phyloP scores from a whole-genome alignment of 345 rosid genomes.

The Sisymbrium altissimum region DNA sequence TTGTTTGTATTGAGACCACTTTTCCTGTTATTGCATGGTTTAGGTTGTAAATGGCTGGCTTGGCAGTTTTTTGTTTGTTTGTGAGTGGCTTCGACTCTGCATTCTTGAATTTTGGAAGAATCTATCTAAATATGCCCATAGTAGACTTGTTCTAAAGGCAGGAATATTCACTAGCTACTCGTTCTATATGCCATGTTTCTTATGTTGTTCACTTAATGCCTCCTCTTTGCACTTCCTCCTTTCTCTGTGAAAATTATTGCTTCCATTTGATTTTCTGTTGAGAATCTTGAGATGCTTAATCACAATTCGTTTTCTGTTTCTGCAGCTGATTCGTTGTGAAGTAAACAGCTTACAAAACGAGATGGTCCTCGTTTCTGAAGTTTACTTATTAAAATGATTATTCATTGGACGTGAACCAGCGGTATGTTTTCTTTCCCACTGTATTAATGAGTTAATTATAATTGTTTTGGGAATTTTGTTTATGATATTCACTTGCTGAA shows the following conservation, averaged over 20 bases:
- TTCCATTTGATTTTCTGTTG: background rate
- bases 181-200: background rate
- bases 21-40: conserved; percentile 5
- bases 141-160: background rate
- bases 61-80: conserved; percentile 13
- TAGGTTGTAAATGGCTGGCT: conserved; percentile 7
- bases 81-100: background rate
- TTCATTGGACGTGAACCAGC: background rate
- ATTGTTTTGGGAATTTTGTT: no score
- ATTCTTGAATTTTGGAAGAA: conserved; percentile 2
- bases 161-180: background rate
- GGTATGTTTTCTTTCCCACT: no score
- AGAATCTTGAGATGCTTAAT: background rate
- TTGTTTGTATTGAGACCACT: background rate
- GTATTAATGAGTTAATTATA: no score
- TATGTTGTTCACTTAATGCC: background rate
- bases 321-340: background rate
- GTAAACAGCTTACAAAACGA: background rate
- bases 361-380: background rate
- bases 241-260: background rate
- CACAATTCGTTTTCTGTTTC: background rate
- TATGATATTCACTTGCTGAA: no score
- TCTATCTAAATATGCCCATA: background rate
- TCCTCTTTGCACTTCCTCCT: background rate
- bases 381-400: background rate